Conservation (phyloP, 2,329 filamentous ascomycete genomes). For the Seiridium cupressi region DNA sequence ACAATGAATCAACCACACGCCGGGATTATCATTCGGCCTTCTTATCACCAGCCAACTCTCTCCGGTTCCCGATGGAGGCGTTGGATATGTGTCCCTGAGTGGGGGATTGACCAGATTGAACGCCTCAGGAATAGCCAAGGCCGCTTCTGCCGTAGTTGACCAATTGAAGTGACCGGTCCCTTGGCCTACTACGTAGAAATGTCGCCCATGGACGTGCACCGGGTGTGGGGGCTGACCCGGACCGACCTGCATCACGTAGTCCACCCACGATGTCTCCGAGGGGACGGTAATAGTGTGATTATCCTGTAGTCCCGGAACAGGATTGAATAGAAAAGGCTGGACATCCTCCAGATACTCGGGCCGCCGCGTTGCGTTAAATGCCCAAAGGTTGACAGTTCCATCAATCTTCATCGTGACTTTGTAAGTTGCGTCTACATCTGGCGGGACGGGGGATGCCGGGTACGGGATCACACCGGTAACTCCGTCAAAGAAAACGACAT, state of each 20-base stretch:
- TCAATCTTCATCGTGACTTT: slow-evolving; percentile 33
- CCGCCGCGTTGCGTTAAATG: slow-evolving; percentile 45
- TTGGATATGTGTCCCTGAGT: slow-evolving; percentile 47
- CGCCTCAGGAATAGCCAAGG: slow-evolving; percentile 38
- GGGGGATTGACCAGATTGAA: slow-evolving; percentile 60
- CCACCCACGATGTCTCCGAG: slow-evolving; percentile 48
- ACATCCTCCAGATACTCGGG: slow-evolving; percentile 32
- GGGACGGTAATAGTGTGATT: slow-evolving; percentile 44
- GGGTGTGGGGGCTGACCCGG: slow-evolving; percentile 46
- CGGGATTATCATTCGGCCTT: slow-evolving; percentile 51
- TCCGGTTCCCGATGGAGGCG: slow-evolving; percentile 26
- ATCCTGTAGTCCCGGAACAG: slow-evolving; percentile 30
- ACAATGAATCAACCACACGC: slow-evolving; percentile 55
- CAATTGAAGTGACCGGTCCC: slow-evolving; percentile 52
- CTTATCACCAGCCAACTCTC: slow-evolving; percentile 48
- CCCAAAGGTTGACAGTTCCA: slow-evolving; percentile 51
- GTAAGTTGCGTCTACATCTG: slow-evolving; percentile 43
- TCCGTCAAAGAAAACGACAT: slow-evolving; percentile 43
- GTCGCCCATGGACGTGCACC: slow-evolving; percentile 64
- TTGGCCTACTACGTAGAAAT: slow-evolving; percentile 55
- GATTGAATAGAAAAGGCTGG: slow-evolving; percentile 45
- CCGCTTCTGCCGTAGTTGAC: slow-evolving; percentile 51
- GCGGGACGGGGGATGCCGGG: slow-evolving; percentile 41
- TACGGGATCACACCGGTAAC: slow-evolving; percentile 39
- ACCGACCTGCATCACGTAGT: slow-evolving; percentile 45